Percentiles rank a stretch among this genome's conserved stretches.
Conservation (phyloP, 2,329 filamentous ascomycete species). For the Aureobasidium sp. region DNA sequence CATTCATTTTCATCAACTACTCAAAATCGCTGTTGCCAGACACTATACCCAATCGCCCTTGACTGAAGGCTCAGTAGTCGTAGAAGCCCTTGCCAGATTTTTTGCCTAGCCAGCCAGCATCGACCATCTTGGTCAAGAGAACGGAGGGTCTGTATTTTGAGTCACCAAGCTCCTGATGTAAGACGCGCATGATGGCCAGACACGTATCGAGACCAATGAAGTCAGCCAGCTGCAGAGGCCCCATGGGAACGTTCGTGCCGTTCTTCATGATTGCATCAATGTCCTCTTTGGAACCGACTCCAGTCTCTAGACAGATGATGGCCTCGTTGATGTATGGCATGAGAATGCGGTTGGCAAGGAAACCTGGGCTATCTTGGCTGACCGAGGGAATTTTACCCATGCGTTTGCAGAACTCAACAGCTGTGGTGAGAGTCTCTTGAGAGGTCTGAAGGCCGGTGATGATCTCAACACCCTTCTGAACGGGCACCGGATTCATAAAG, state of each 20-base stretch:
- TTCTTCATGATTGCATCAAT: slow-evolving; percentile 99
- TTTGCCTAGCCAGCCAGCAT: slow-evolving; percentile 95
- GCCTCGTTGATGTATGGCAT: slow-evolving; percentile 99
- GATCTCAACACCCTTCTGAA: slow-evolving; percentile 97
- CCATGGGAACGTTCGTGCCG: slow-evolving; percentile 97
- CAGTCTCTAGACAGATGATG: slow-evolving; percentile 89
- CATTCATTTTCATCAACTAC: neutral
- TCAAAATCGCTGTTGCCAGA: neutral
- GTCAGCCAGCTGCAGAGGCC: slow-evolving; percentile 84
- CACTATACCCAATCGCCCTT: no score
- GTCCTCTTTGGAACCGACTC: slow-evolving; percentile 78
- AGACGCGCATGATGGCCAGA: slow-evolving; percentile 90
- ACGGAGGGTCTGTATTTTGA: slow-evolving; percentile 91
- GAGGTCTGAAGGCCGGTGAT: slow-evolving; percentile 92
- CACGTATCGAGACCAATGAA: slow-evolving; percentile 98
- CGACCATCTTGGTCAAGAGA: slow-evolving; percentile 87
- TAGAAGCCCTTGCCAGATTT: slow-evolving; percentile 97
- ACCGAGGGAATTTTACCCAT: slow-evolving; percentile 91
- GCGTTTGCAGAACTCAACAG: slow-evolving; percentile 75
- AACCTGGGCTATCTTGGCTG: slow-evolving; percentile 85
- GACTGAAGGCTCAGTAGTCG: slow-evolving; percentile 55
- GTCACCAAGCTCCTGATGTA: slow-evolving; percentile 86
- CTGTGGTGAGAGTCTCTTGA: slow-evolving; percentile 69
- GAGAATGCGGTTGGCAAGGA: slow-evolving; percentile 90
- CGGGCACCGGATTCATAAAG: slow-evolving; percentile 98